These are phyloP conservation scores for Sporothrix dimorphospora DNA, from an alignment of 2,329 filamentous ascomycete species.

Conservation along the genomic window DNA sequence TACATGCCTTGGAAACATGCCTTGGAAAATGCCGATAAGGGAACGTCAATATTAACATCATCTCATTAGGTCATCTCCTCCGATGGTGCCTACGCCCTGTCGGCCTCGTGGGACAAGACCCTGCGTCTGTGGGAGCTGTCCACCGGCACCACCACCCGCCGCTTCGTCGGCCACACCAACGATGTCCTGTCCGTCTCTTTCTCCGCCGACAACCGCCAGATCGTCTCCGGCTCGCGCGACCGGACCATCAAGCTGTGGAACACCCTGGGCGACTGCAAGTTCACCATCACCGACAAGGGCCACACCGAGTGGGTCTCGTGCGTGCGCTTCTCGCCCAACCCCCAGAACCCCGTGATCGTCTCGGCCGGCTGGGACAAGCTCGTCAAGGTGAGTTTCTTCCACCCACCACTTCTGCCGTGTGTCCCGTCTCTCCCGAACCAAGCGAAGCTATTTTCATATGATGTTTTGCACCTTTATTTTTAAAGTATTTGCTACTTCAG, in stretches of 20 bases:
- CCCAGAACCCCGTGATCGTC: conserved; percentile 99
- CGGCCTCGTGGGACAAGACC: conserved; percentile 99
- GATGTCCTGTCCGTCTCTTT: conserved; percentile 99
- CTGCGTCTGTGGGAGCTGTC: conserved; percentile 99
- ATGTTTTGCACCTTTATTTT: conserved; percentile 76
- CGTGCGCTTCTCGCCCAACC: conserved; percentile 99
- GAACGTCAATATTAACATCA: conserved; percentile 2
- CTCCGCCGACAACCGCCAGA: conserved; percentile 99
- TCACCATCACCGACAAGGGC: conserved; percentile 99
- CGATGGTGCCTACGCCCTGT: conserved; percentile 98
- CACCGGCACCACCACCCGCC: conserved; percentile 94
- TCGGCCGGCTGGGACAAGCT: conserved; percentile 99
- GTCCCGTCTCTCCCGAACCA: not conserved
- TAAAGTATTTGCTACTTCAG: conserved; percentile 99
- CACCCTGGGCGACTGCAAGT: conserved; percentile 99
- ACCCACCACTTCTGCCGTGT: not conserved
- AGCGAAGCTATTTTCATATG: conserved; percentile 61
- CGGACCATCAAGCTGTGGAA: conserved; percentile 99
- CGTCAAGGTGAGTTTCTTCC: conserved; percentile 81
- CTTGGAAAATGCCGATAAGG: conserved; percentile 34
- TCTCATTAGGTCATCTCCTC: conserved; percentile 87
- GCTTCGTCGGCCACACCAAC: conserved; percentile 99
- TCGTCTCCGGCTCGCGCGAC: conserved; percentile 98
- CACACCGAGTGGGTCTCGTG: conserved; percentile 99
- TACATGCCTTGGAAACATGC: not conserved